These are phyloP conservation scores for Curvularia spicifera DNA, from an alignment of 2,329 filamentous ascomycete species.

Conservation along the genomic window DNA sequence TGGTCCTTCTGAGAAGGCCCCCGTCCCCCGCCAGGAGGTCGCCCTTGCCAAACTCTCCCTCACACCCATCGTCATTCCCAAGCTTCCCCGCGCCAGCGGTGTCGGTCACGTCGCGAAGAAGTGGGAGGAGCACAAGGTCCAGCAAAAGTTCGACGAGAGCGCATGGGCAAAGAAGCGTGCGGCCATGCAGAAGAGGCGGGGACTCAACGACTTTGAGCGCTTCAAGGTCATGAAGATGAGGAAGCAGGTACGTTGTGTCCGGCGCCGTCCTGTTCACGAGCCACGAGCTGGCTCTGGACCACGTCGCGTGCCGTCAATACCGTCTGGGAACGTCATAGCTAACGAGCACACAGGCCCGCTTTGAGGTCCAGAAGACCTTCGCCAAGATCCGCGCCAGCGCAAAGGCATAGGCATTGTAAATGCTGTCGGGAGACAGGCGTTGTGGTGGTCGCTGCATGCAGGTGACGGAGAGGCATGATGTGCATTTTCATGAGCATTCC, in stretches of 20 bases:
- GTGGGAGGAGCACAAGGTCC: constrained; percentile 91
- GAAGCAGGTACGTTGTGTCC: constrained; percentile 79
- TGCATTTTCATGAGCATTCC: constrained; percentile 50
- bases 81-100: constrained; percentile 84
- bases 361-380: constrained; percentile 95
- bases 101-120: constrained; percentile 81
- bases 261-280: not conserved
- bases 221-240: constrained; percentile 99
- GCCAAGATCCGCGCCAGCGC: constrained; percentile 72
- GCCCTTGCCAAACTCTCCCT: constrained; percentile 84
- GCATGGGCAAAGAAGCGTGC: constrained; percentile 93
- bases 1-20: constrained; percentile 81
- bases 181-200: constrained; percentile 83
- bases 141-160: constrained; percentile 90
- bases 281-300: not conserved
- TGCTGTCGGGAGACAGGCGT: constrained; percentile 39
- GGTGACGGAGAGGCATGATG: constrained; percentile 45
- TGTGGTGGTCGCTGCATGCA: constrained; percentile 41
- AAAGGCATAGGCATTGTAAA: constrained; percentile 47
- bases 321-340: constrained; percentile 19
- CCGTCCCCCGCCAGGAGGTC: constrained; percentile 85
- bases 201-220: constrained; percentile 97
- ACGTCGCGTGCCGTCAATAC: not conserved
- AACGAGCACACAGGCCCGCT: constrained; percentile 67
- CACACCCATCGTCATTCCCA: constrained; percentile 85